Percentiles rank a stretch among this genome's conserved stretches.
phyloP scores from a whole-genome alignment of 495 filamentous ascomycete species.

The Lasiosphaeria ovina region DNA sequence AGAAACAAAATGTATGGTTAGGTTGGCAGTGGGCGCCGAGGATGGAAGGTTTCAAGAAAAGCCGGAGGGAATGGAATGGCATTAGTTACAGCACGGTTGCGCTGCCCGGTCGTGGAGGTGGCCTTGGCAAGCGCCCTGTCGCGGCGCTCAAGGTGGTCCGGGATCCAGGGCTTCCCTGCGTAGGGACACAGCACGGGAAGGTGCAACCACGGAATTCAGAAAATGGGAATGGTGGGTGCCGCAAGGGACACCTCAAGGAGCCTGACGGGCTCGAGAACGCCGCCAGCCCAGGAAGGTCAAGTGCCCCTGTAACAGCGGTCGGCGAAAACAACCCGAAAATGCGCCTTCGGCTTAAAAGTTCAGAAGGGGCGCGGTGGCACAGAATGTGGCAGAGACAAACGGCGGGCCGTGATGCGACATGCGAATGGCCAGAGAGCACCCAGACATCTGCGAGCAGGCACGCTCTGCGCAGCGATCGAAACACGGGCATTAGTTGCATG shows the following conservation, averaged over 20 bases:
- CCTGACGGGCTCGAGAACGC: too few relatives aligned
- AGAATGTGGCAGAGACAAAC: slow-evolving; percentile 1
- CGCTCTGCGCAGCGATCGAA: slow-evolving; percentile 1
- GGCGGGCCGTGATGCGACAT: neutral
- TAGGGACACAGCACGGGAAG: neutral
- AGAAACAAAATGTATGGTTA: too few relatives aligned
- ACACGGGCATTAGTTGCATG: neutral
- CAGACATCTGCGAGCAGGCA: neutral
- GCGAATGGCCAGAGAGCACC: slow-evolving; percentile 1
- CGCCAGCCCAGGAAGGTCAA: neutral
- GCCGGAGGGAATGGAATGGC: neutral
- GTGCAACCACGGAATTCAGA: too few relatives aligned
- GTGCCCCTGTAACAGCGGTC: neutral
- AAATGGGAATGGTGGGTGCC: too few relatives aligned
- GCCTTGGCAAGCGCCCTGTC: slow-evolving; percentile 14
- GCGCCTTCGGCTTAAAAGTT: neutral
- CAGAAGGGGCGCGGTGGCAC: neutral
- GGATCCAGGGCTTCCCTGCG: neutral
- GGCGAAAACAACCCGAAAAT: slow-evolving; percentile 5
- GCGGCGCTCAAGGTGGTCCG: slow-evolving; percentile 11
- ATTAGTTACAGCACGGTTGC: slow-evolving; percentile 18
- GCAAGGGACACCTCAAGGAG: too few relatives aligned
- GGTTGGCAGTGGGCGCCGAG: neutral
- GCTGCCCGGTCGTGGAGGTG: slow-evolving; percentile 3
- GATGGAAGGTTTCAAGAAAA: neutral